Evolutionary conservation across 2,329 filamentous ascomycete genomes (phyloP).

Genomic region (Epichloe baconii): DNA sequence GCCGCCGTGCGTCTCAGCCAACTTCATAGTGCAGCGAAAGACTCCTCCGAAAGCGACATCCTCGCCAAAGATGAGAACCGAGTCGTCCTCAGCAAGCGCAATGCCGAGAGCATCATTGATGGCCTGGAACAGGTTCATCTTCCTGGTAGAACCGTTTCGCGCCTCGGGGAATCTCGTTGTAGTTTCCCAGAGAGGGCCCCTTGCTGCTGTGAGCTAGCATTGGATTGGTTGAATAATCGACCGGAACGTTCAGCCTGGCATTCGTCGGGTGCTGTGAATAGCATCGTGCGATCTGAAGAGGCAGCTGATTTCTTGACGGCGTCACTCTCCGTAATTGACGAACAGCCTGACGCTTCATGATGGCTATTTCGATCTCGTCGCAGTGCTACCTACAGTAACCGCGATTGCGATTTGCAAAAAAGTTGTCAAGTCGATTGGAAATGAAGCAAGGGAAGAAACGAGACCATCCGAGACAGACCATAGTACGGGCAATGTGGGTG

Average conservation of each 20-base stretch:
- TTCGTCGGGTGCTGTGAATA: slow-evolving; percentile 47
- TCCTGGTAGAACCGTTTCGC: slow-evolving; percentile 59
- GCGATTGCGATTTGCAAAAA: background rate
- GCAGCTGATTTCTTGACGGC: slow-evolving; percentile 9
- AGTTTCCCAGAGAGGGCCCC: slow-evolving; percentile 44
- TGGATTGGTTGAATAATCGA: slow-evolving; percentile 74
- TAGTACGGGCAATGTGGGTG: background rate
- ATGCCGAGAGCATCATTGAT: slow-evolving; percentile 82
- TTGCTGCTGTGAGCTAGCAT: slow-evolving; percentile 71
- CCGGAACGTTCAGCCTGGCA: slow-evolving; percentile 65
- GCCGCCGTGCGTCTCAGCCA: slow-evolving; percentile 74
- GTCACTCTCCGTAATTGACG: slow-evolving; percentile 18
- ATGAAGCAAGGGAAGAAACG: background rate
- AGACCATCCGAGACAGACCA: background rate
- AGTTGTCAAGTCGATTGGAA: slow-evolving; percentile 1
- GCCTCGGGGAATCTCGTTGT: slow-evolving; percentile 59
- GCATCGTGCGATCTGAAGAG: slow-evolving; percentile 13
- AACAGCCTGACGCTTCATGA: slow-evolving; percentile 21
- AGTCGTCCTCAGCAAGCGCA: slow-evolving; percentile 70
- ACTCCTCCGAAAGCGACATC: slow-evolving; percentile 96
- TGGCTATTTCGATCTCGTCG: slow-evolving; percentile 2
- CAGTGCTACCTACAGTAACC: slow-evolving; percentile 1
- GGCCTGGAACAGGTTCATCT: slow-evolving; percentile 87
- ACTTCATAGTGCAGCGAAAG: slow-evolving; percentile 84
- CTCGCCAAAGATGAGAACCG: slow-evolving; percentile 85